A percentile compares a stretch with the other conserved stretches of the same genome.
phyloP scores from a whole-genome alignment of 805 yeast species.

The Ogataea pignaliae region DNA sequence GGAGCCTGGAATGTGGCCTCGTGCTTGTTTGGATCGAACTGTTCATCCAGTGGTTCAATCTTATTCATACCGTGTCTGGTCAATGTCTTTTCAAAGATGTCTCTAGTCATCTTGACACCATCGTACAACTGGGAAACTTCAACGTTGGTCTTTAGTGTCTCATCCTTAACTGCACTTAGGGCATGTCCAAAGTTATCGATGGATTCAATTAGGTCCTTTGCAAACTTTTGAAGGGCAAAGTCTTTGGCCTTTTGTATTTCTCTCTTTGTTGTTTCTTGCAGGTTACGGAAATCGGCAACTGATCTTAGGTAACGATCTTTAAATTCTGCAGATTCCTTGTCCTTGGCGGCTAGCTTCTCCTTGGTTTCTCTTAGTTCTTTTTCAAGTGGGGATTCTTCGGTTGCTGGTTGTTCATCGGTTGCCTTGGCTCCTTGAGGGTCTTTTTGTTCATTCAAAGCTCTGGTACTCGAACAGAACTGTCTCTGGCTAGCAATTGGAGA shows the following conservation, averaged over 20 bases:
- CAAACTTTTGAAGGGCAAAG: conserved; percentile 88
- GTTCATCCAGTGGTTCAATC: conserved; percentile 79
- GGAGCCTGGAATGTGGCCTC: conserved; percentile 90
- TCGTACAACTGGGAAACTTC: conserved; percentile 75
- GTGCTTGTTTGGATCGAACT: conserved; percentile 85
- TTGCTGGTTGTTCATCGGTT: conserved; percentile 7
- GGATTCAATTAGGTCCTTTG: conserved; percentile 83
- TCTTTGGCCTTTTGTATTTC: conserved; percentile 85
- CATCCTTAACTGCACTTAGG: conserved; percentile 62
- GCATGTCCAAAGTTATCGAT: conserved; percentile 90
- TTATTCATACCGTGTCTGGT: conserved; percentile 74
- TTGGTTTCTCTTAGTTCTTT: conserved; percentile 38
- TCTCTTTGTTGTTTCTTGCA: conserved; percentile 85
- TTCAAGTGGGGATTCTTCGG: conserved; percentile 24
- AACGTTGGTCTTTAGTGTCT: conserved; percentile 49
- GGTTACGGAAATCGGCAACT: conserved; percentile 87
- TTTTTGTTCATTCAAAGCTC: conserved; percentile 28
- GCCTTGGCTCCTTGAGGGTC: conserved; percentile 11
- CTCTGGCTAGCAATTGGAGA: conserved; percentile 9
- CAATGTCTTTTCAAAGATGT: conserved; percentile 80
- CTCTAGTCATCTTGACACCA: conserved; percentile 88
- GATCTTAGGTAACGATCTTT: conserved; percentile 81
- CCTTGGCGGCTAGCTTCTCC: conserved; percentile 54
- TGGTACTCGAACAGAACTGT: conserved; percentile 17
- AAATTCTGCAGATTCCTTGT: conserved; percentile 71